A percentile compares a stretch with the other conserved stretches of the same genome.
These are phyloP conservation scores for Pseudozyma thailandica DNA, from an alignment of 1,284 basidiomycete species.

Conservation along the genomic window DNA sequence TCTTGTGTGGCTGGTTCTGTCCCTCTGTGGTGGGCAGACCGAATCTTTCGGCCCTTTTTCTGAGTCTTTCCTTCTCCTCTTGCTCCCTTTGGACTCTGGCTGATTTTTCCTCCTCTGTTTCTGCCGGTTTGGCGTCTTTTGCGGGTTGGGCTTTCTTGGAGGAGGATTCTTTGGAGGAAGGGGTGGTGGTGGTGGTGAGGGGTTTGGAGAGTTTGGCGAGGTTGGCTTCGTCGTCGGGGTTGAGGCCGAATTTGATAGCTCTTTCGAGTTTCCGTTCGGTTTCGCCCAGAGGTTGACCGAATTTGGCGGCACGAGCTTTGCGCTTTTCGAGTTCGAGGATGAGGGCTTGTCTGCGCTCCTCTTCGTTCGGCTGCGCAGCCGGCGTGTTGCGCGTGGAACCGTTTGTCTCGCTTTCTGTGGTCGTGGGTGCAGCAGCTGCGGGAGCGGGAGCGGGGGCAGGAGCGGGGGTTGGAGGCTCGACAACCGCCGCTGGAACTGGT, in stretches of 20 bases:
- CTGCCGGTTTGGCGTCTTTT: slow-evolving; percentile 2
- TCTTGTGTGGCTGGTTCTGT: slow-evolving; percentile 43
- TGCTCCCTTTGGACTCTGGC: slow-evolving; percentile 21
- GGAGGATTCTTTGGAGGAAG: slow-evolving; percentile 3
- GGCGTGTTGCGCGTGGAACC: slow-evolving; percentile 1
- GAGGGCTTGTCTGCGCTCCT: slow-evolving; percentile 41
- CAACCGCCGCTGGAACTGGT: slow-evolving; percentile 11
- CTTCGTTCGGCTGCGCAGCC: slow-evolving; percentile 9
- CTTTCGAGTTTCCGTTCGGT: slow-evolving; percentile 59
- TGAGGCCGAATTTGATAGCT: slow-evolving; percentile 62
- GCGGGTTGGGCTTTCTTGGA: neutral
- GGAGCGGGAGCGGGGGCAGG: slow-evolving; percentile 12
- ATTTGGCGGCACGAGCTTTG: slow-evolving; percentile 59
- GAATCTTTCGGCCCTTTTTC: slow-evolving; percentile 58
- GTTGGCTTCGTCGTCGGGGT: slow-evolving; percentile 24
- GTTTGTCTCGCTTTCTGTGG: neutral
- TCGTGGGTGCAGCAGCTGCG: slow-evolving; percentile 3
- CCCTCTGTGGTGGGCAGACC: slow-evolving; percentile 17
- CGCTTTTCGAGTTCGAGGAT: slow-evolving; percentile 63
- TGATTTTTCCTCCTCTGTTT: slow-evolving; percentile 46
- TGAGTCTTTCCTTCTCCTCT: slow-evolving; percentile 47
- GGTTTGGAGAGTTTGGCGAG: slow-evolving; percentile 31
- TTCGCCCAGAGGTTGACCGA: slow-evolving; percentile 58
- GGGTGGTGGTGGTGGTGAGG: slow-evolving; percentile 14
- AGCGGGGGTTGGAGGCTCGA: slow-evolving; percentile 2